Percentiles rank a stretch among this genome's conserved stretches.
These are phyloP conservation scores for Malus sieversii DNA, from an alignment of 306 rosid genomes.

Conservation along the genomic window DNA sequence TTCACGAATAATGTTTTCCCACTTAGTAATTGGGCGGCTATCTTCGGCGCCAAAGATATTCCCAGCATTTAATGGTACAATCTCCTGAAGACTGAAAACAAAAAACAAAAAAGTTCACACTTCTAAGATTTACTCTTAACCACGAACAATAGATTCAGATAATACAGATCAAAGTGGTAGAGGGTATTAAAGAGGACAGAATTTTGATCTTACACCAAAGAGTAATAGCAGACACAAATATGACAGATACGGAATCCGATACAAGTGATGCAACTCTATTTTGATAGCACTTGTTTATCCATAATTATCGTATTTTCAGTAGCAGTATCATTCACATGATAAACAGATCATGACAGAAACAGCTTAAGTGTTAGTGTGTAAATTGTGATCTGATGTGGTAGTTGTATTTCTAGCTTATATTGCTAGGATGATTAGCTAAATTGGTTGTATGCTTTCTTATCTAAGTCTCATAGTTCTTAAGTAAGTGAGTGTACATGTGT, in stretches of 20 bases:
- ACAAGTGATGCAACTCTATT: not conserved
- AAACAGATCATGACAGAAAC: not conserved
- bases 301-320: not conserved
- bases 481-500: too few species aligned
- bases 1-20: conserved; percentile 77
- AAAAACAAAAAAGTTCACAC: conserved; percentile 13
- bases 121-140: not conserved
- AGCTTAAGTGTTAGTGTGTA: not conserved
- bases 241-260: not conserved
- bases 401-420: too few species aligned
- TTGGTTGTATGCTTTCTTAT: too few species aligned
- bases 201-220: not conserved
- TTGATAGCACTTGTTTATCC: not conserved
- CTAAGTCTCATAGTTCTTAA: too few species aligned
- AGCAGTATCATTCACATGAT: not conserved
- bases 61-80: conserved; percentile 86
- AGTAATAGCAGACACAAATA: not conserved
- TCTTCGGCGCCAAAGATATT: conserved; percentile 84
- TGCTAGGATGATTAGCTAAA: too few species aligned
- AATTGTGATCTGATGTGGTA: too few species aligned
- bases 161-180: conserved; percentile 12
- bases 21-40: conserved; percentile 62
- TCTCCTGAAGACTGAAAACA: conserved; percentile 82
- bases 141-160: conserved; percentile 3
- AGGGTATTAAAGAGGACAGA: not conserved